Percentiles rank a stretch among this genome's conserved stretches.
Evolutionary conservation across 495 filamentous ascomycete species (phyloP).

Genomic region (Barbatosphaeria neglecta): DNA sequence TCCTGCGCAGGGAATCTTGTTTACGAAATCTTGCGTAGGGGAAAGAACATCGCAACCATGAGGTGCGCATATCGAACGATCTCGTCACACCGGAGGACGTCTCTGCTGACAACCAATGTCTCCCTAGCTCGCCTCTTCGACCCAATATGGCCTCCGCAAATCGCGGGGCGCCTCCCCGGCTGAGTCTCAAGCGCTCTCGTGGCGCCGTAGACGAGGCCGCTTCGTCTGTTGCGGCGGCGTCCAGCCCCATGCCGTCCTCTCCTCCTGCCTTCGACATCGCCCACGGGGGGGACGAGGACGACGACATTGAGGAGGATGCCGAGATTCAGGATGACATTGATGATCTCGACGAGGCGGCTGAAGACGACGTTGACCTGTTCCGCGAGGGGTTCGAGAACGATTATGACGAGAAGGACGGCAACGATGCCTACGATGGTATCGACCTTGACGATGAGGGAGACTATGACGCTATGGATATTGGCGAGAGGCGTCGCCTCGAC

Average conservation of each 20-base stretch:
- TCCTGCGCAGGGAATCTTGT: no score
- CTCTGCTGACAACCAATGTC: no score
- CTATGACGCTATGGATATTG: slow-evolving; percentile 64
- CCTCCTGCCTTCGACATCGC: slow-evolving; percentile 42
- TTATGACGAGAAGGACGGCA: slow-evolving; percentile 49
- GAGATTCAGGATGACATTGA: slow-evolving; percentile 75
- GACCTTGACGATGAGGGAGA: slow-evolving; percentile 44
- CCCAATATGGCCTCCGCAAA: slow-evolving; percentile 79
- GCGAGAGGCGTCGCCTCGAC: slow-evolving; percentile 78
- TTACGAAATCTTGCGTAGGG: no score
- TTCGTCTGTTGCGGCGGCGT: slow-evolving; percentile 57
- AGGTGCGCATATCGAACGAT: slow-evolving; percentile 18
- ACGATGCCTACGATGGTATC: slow-evolving; percentile 31
- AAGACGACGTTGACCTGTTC: slow-evolving; percentile 94
- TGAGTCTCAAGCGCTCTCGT: slow-evolving; percentile 70
- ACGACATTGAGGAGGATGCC: slow-evolving; percentile 60
- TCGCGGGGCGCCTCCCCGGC: slow-evolving; percentile 49
- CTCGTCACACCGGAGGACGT: no score
- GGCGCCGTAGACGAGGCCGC: slow-evolving; percentile 56
- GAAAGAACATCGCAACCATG: slow-evolving; percentile 18
- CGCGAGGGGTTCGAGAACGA: slow-evolving; percentile 80
- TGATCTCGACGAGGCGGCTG: slow-evolving; percentile 90
- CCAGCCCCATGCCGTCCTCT: slow-evolving; percentile 35
- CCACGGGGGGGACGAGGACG: slow-evolving; percentile 50
- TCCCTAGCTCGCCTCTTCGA: slow-evolving; percentile 62